Evolutionary conservation across 2,329 filamentous ascomycete genomes (phyloP).

Genomic region (Uncinocarpus reesii): DNA sequence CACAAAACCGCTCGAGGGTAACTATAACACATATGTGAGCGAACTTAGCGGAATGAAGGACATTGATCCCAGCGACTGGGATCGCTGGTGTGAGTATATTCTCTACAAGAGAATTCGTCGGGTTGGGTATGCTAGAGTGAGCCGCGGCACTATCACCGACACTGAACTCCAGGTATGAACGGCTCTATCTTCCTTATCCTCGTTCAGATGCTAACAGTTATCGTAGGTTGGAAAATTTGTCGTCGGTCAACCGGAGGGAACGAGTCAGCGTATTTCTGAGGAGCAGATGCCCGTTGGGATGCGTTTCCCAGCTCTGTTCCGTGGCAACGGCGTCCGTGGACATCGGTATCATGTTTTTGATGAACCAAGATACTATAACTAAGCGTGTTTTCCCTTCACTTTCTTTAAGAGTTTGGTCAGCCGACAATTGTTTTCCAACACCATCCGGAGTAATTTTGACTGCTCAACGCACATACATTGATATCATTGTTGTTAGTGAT

Average conservation of each 20-base stretch:
- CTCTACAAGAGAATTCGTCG: conserved; percentile 81
- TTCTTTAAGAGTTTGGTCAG: not conserved
- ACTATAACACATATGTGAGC: conserved; percentile 93
- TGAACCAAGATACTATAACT: conserved; percentile 63
- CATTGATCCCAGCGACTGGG: conserved; percentile 86
- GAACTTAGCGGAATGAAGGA: conserved; percentile 84
- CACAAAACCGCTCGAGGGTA: conserved; percentile 77
- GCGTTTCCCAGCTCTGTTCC: conserved; percentile 76
- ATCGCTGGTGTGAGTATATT: conserved; percentile 98
- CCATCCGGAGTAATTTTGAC: too few relatives aligned
- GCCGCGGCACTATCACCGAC: conserved; percentile 83
- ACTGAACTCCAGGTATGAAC: conserved; percentile 74
- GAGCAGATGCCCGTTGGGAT: conserved; percentile 63
- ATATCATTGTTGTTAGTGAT: conserved; percentile 5
- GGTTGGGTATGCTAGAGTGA: conserved; percentile 81
- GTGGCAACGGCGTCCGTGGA: conserved; percentile 73
- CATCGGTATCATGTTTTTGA: conserved; percentile 94
- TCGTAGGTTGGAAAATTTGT: conserved; percentile 75
- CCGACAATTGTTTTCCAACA: not conserved
- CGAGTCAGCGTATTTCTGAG: conserved; percentile 59
- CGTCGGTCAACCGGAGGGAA: conserved; percentile 58
- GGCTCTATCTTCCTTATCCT: not conserved
- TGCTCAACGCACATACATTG: conserved; percentile 2
- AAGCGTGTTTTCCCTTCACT: conserved; percentile 12
- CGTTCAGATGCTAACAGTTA: conserved; percentile 15